Base-by-base conservation (phyloP, 1,284 basidiomycete species). In the Macrocystidia cucumis region DNA sequence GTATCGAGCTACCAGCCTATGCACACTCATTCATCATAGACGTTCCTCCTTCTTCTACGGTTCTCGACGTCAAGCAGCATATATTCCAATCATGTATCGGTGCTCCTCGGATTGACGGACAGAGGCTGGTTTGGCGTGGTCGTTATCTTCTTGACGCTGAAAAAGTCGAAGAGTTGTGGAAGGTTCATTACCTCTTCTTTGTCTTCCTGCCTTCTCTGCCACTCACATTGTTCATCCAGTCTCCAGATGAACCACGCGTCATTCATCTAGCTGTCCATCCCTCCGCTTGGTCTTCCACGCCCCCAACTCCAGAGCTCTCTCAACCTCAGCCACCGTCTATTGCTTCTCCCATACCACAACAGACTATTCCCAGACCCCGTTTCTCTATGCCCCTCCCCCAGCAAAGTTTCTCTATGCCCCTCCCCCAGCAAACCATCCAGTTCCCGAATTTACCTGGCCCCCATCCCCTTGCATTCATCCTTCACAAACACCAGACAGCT, bases 191-290 rank as follows among this genome's bases (percentile, higher is more conserved):
- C 21, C 27, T 42, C 14, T 39, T 32, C 21, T 33, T 33, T 25
- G 23, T 25, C 12, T 34, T 9, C 38, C 33, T 32, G 16, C 29
- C 39, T 34, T 40, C 34, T 26, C 33, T 35, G 32, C 43, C 33
- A 32, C 36, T 50, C 40, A 48, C 39, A 38, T 38, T 43, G 25
- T 34, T 35, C 38, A 21, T 41, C 29, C 39, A 85, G 84, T 60
- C 60, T 34, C 57, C 60, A 19, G 67, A 72, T 37, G 77, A 78
- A 33, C 65, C 71, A 29, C 72, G 70, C 31, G 66, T 78, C 38
- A 60, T 88, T 18, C 85, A 86, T 55, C 65, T 88, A 18, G 76
- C 82, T 8, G 84, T 88, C 9, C 77, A 79, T 49, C 78, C 82
- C 13, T 78, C 78, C 19, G 78, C 79, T 33, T 88, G 85, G 84